A percentile compares a stretch with the other conserved stretches of the same genome.
Evolutionary conservation across 805 yeast species (phyloP).

Genomic region (Saturnispora silvae): DNA sequence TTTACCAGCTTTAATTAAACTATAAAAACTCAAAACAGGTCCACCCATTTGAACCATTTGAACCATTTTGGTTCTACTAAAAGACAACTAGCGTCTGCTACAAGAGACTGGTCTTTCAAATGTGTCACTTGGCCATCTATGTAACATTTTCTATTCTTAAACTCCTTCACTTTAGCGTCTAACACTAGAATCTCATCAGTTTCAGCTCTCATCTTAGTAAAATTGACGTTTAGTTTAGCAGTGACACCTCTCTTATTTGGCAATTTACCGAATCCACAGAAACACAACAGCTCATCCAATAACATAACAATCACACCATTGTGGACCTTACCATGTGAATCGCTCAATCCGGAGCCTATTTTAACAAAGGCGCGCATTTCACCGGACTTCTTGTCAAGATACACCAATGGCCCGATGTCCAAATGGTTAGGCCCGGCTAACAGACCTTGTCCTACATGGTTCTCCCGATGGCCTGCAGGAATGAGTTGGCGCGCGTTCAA

Average conservation of each 20-base stretch:
- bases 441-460: slow-evolving; percentile 65
- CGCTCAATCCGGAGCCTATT: slow-evolving; percentile 51
- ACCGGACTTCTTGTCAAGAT: slow-evolving; percentile 38
- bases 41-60: slow-evolving; percentile 50
- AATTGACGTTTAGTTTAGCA: slow-evolving; percentile 60
- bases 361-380: slow-evolving; percentile 59
- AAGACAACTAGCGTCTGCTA: slow-evolving; percentile 56
- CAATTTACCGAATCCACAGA: slow-evolving; percentile 72
- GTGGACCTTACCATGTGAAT: slow-evolving; percentile 66
- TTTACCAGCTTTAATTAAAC: neutral
- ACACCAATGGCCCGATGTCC: slow-evolving; percentile 68
- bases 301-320: slow-evolving; percentile 73
- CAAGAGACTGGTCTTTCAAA: slow-evolving; percentile 9
- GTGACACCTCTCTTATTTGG: slow-evolving; percentile 87
- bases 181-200: slow-evolving; percentile 54
- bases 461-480: slow-evolving; percentile 47
- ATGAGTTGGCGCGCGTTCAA: no score
- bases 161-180: slow-evolving; percentile 53
- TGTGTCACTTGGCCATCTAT: slow-evolving; percentile 44
- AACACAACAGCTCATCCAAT: slow-evolving; percentile 75
- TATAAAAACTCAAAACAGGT: slow-evolving; percentile 6
- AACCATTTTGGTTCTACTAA: slow-evolving; percentile 88
- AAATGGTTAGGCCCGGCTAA: slow-evolving; percentile 57
- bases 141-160: slow-evolving; percentile 71
- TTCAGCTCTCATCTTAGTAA: slow-evolving; percentile 49